These are phyloP conservation scores for Paspalum notatum DNA, from an alignment of 176 grass and related monocot species.

Conservation along the genomic window DNA sequence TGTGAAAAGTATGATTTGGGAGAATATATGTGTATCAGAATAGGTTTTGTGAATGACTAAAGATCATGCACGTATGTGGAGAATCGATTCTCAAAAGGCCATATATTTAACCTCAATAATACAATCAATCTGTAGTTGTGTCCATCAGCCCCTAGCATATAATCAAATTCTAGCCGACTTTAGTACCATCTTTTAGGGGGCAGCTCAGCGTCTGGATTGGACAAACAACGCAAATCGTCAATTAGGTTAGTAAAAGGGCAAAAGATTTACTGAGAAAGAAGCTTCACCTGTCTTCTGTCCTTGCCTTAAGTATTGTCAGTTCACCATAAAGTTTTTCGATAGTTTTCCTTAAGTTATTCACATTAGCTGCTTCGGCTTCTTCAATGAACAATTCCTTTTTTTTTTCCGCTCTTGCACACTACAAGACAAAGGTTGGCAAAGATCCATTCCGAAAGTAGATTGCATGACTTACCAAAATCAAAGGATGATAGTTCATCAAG, in stretches of 20 bases:
- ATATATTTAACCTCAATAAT: slow-evolving; percentile 70
- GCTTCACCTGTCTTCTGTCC: slow-evolving; percentile 4
- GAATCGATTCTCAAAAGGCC: slow-evolving; percentile 60
- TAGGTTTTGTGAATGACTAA: slow-evolving; percentile 57
- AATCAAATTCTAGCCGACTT: slow-evolving; percentile 36
- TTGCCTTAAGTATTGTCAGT: neutral
- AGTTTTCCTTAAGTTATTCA: neutral
- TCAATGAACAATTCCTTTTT: neutral
- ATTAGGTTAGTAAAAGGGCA: slow-evolving; percentile 35
- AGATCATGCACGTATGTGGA: slow-evolving; percentile 60
- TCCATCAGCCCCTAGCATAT: slow-evolving; percentile 46
- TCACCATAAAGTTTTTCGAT: neutral
- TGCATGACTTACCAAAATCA: slow-evolving; percentile 11
- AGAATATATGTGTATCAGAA: slow-evolving; percentile 68
- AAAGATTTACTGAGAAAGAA: slow-evolving; percentile 30
- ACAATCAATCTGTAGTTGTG: slow-evolving; percentile 43
- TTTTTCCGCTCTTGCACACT: neutral
- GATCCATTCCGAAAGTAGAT: neutral
- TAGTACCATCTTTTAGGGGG: slow-evolving; percentile 44
- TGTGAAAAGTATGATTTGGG: slow-evolving; percentile 71
- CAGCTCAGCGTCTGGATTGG: slow-evolving; percentile 44
- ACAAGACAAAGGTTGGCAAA: neutral
- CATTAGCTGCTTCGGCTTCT: slow-evolving; percentile 2
- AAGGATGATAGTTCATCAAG: neutral
- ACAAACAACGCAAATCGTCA: slow-evolving; percentile 13